Evolutionary conservation across 768 basidiomycete genomes (phyloP), one percentile per base, ranked within the genome.

Genomic region (Pleurotus ostreatus): DNA sequence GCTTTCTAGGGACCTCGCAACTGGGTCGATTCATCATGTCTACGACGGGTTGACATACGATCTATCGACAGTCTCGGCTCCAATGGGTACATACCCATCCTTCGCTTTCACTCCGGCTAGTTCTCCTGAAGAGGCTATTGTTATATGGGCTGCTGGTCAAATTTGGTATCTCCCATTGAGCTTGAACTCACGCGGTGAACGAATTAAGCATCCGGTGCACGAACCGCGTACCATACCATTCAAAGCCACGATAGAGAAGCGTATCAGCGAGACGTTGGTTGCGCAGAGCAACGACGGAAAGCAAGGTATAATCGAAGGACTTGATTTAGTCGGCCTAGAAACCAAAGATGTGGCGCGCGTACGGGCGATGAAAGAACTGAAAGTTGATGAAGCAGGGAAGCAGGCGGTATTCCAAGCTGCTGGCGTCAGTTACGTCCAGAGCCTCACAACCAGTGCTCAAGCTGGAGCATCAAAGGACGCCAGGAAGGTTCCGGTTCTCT

Each of bases 41-140:
- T 89, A 85, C 84, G 70, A 88, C 55, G 88, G 86, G 0, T 72
- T 90, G 30, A 84, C 78, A 2, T 88, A 87, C 62, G 88, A 90
- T 64, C 72, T 84, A n/a, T 74, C 74, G 18, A 65, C 67, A 8
- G 74, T 88, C 49, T 88, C 82, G 7, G 85, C 87, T 12, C 88
- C 88, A 0, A 89, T 89, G 86, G 86, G 87, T 9, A 90, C 88
- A 40, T 90, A 90, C 61, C 88, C 88, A 0, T 84, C 86, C 1
- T 90, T 86, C 63, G 77, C 87, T 7, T 89, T 89, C 67, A 78
- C 83, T 0, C 84, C 83, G 0, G 68, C 71, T 15, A 8, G 11
- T n/a, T 12, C 38, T 8, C 15, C 51, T 9, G 81, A 82, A 58
- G 74, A 78, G 56, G 83, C 80, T 1, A 70, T 89, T 52, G 75